phyloP scores from a whole-genome alignment of 257 asterid species.

The Solanum sparsipilum region DNA sequence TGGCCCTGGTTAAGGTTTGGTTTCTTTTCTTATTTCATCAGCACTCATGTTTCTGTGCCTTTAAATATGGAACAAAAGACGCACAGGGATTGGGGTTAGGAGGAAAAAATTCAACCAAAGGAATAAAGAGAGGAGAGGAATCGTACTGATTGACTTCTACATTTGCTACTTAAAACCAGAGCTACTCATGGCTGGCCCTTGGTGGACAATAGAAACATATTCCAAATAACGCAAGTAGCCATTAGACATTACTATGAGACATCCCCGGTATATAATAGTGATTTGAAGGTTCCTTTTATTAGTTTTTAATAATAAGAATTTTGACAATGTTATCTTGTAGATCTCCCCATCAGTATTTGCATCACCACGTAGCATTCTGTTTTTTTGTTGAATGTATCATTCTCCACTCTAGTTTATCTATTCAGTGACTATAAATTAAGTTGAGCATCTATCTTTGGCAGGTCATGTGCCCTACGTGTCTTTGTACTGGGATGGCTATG shows the following conservation, averaged over 20 bases:
- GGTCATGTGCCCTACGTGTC: conserved; percentile 98
- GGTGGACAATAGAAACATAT: not conserved
- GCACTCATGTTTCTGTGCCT: not conserved
- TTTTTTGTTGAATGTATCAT: not conserved
- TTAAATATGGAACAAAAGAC: not conserved
- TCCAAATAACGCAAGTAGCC: not conserved
- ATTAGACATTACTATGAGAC: not conserved
- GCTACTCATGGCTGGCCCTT: not conserved
- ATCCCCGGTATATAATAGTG: not conserved
- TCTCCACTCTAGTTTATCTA: not conserved
- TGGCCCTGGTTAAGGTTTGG: not conserved
- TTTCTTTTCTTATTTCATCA: not conserved
- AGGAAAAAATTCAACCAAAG: not conserved
- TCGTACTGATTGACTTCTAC: not conserved
- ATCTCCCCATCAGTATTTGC: not conserved
- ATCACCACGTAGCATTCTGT: not conserved
- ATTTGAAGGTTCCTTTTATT: not conserved
- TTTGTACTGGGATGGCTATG: conserved; percentile 97
- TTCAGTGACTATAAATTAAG: not conserved
- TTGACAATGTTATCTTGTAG: not conserved
- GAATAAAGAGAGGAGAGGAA: not conserved
- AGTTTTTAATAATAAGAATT: not conserved
- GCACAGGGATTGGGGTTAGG: not conserved
- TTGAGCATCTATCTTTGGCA: conserved; percentile 17
- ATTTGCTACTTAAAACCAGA: not conserved